These are phyloP conservation scores for Trametes coccinea DNA, from an alignment of 768 basidiomycete genomes.

Conservation along the genomic window DNA sequence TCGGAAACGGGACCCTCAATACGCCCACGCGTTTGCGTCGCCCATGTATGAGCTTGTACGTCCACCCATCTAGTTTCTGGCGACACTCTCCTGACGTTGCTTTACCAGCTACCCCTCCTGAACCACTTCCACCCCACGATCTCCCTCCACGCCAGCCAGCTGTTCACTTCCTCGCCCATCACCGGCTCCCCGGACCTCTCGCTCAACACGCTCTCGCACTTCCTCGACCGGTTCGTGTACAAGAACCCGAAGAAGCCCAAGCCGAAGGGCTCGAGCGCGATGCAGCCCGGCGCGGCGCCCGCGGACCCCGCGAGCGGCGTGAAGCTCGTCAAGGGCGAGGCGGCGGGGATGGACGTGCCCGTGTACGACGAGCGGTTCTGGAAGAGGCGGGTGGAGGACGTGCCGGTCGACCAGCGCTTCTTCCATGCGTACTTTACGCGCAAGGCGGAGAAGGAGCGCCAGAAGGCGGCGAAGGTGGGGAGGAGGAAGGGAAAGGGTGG, in stretches of 20 bases:
- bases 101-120: conserved; percentile 62
- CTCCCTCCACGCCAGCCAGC: conserved; percentile 80
- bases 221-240: conserved; percentile 96
- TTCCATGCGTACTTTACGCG: conserved; percentile 87
- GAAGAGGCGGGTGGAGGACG: conserved; percentile 63
- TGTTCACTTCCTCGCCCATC: conserved; percentile 69
- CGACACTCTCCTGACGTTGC: not conserved
- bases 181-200: conserved; percentile 87
- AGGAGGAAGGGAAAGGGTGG: conserved; percentile 44
- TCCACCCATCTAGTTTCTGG: not conserved
- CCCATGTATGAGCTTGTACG: conserved; percentile 91
- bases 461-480: conserved; percentile 48
- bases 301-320: conserved; percentile 63
- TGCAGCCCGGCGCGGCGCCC: conserved; percentile 85
- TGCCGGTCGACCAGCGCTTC: conserved; percentile 91
- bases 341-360: conserved; percentile 40
- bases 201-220: conserved; percentile 90
- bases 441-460: conserved; percentile 59
- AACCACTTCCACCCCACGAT: conserved; percentile 91
- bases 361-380: conserved; percentile 81
- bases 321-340: conserved; percentile 67
- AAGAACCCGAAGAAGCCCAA: conserved; percentile 85
- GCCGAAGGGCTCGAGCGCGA: conserved; percentile 81
- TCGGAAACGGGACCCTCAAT: conserved; percentile 87
- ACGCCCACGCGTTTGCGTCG: conserved; percentile 73